Conservation (phyloP, 164 flowering plant genomes). For the Houttuynia cordata region DNA sequence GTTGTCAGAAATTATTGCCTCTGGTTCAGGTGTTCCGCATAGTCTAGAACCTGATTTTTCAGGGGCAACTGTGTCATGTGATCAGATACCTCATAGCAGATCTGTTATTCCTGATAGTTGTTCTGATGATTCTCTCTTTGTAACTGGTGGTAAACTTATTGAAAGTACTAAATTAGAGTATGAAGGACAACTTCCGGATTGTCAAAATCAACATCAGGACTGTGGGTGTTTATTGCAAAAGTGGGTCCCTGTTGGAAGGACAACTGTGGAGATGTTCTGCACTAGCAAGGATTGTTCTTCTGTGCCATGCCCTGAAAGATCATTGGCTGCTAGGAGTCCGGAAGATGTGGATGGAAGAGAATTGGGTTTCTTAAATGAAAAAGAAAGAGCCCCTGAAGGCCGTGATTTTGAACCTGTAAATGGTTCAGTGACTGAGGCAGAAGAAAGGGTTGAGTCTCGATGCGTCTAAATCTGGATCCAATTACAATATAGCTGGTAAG, state of each 20-base stretch:
- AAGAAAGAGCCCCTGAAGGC: conserved; percentile 1
- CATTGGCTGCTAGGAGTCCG: background rate
- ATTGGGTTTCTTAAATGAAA: conserved; percentile 7
- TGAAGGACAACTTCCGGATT: conserved; percentile 14
- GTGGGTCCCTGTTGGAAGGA: conserved; percentile 36
- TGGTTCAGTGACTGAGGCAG: conserved; percentile 5
- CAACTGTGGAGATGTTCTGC: conserved; percentile 11
- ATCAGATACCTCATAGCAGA: conserved; percentile 3
- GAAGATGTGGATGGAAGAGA: conserved; percentile 9
- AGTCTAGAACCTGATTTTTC: conserved; percentile 1
- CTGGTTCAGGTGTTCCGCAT: conserved; percentile 1
- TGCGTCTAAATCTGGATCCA: background rate
- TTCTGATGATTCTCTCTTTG: conserved; percentile 8
- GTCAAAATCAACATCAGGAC: conserved; percentile 18
- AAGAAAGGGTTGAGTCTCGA: conserved; percentile 4
- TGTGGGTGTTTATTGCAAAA: conserved; percentile 28
- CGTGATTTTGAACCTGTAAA: conserved; percentile 8
- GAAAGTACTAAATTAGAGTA: conserved; percentile 13
- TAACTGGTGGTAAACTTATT: conserved; percentile 5
- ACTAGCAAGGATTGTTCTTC: too few species aligned
- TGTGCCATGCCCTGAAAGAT: too few species aligned
- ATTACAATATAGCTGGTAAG: too few species aligned
- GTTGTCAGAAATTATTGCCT: conserved; percentile 2
- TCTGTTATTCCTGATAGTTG: too few species aligned
- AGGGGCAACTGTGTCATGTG: conserved; percentile 3